Evolutionary conservation across 164 flowering plant species (phyloP).

Genomic region (Amborella trichopoda): DNA sequence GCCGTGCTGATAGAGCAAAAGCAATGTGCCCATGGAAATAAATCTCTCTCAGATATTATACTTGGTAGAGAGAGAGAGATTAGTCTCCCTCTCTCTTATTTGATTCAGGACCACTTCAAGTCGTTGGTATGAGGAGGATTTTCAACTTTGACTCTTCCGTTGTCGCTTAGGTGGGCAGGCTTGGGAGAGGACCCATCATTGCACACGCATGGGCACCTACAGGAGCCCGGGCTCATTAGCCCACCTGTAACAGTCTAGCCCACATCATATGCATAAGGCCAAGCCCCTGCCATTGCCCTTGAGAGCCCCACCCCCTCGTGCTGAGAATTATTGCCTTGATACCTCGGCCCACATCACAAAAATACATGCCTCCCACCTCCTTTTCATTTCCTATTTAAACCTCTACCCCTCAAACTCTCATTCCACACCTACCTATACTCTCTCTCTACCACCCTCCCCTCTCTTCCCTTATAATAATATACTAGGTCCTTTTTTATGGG

Average conservation of each 20-base stretch:
- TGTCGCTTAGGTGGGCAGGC: background rate
- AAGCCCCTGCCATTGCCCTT: no score
- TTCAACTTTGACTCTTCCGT: slow-evolving; percentile 1
- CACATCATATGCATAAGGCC: no score
- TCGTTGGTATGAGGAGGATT: background rate
- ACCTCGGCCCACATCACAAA: slow-evolving; percentile 13
- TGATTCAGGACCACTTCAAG: no score
- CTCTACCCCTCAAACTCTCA: background rate
- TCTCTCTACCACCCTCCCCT: background rate
- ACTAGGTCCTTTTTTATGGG: no score
- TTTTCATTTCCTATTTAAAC: background rate
- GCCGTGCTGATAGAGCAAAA: no score
- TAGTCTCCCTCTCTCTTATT: no score
- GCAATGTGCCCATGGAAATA: no score
- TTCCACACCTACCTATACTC: slow-evolving; percentile 9
- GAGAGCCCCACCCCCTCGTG: slow-evolving; percentile 23
- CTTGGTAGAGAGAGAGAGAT: no score
- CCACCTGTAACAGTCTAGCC: no score
- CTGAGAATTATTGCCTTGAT: slow-evolving; percentile 29
- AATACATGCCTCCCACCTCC: background rate
- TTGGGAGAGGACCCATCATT: background rate
- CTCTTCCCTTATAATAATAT: no score
- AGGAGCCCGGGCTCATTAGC: no score
- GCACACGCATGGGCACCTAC: background rate
- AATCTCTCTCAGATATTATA: no score